Evolutionary conservation across 176 grass and related monocot genomes (phyloP).

Genomic region (sorghum (Sorghum bicolor)): Sorghum_bicolor_NCBIv3 NC_012876.2:8416001-8416500

Average conservation of each 20-base stretch:
- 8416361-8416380: neutral
- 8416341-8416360: neutral
- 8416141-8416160: neutral
- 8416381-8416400: neutral
- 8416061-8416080: conserved; percentile 47
- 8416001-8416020: conserved; percentile 60
- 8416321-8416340: neutral
- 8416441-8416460: neutral
- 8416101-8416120: conserved; percentile 35
- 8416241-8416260: neutral
- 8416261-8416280: neutral
- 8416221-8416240: conserved; percentile 9
- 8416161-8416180: conserved; percentile 18
- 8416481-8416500: neutral
- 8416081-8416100: conserved; percentile 23
- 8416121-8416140: neutral
- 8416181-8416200: neutral
- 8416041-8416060: conserved; percentile 86
- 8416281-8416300: neutral
- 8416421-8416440: neutral
- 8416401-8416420: neutral
- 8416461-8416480: neutral
- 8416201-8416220: neutral
- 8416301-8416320: neutral
- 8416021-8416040: conserved; percentile 37